phyloP scores from a whole-genome alignment of 1,139 yeast genomes.

The Neolecta irregularis region DNA sequence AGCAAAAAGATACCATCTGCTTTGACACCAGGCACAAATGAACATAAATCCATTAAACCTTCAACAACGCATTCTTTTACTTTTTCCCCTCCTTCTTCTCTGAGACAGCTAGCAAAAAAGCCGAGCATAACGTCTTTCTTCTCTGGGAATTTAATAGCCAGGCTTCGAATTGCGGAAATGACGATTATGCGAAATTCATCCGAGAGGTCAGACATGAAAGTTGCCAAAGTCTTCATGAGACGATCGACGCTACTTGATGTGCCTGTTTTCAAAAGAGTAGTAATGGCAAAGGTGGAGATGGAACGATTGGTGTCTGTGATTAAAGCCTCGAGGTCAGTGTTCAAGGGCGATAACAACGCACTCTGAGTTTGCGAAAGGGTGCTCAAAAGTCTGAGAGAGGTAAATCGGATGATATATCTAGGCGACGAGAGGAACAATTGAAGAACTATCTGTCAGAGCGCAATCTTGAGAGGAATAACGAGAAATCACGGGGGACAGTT shows the following conservation, averaged over 20 bases:
- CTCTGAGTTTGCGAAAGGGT: constrained; percentile 72
- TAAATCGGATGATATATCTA: constrained; percentile 75
- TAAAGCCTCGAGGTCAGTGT: constrained; percentile 67
- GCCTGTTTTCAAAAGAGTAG: constrained; percentile 88
- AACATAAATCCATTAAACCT: constrained; percentile 79
- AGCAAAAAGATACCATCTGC: too few species aligned
- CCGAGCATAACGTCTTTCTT: constrained; percentile 71
- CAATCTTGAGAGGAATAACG: constrained; percentile 1
- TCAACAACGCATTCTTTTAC: constrained; percentile 82
- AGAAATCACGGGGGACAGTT: constrained; percentile 29
- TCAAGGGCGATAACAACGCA: constrained; percentile 57
- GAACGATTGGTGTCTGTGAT: constrained; percentile 82
- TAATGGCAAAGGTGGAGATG: constrained; percentile 96
- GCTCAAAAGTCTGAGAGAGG: constrained; percentile 82
- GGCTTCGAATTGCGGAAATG: constrained; percentile 82
- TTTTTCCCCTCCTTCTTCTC: constrained; percentile 72
- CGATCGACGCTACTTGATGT: constrained; percentile 83
- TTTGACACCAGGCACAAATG: constrained; percentile 74
- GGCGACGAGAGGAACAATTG: constrained; percentile 76
- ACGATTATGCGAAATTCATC: constrained; percentile 93
- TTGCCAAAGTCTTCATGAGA: constrained; percentile 70
- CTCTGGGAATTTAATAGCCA: constrained; percentile 84
- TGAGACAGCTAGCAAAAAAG: constrained; percentile 68
- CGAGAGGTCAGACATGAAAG: constrained; percentile 82
- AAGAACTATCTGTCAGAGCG: constrained; percentile 33